Percentiles rank a stretch among this genome's conserved stretches.
phyloP scores from a whole-genome alignment of 768 basidiomycete genomes.

The Xerocomellus amylosporus region DNA sequence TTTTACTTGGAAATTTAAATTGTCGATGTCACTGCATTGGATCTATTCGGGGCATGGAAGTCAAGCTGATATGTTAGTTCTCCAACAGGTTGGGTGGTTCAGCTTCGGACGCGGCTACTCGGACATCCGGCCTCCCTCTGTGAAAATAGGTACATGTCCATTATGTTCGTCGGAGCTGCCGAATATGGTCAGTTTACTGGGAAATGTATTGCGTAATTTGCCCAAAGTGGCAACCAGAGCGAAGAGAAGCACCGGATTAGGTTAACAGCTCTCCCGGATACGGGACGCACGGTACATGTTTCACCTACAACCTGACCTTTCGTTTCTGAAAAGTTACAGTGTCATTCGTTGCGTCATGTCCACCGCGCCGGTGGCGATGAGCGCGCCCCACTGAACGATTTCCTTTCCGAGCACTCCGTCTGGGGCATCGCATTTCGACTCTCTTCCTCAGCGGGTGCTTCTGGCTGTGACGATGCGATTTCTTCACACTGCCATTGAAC shows the following conservation, averaged over 20 bases:
- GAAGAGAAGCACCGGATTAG: constrained; percentile 27
- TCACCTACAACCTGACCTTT: constrained; percentile 9
- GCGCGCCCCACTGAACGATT: constrained; percentile 19
- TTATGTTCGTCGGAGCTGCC: constrained; percentile 1
- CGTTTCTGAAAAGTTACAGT: constrained; percentile 7
- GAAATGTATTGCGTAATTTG: not conserved
- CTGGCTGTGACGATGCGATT: constrained; percentile 34
- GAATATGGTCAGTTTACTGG: not conserved
- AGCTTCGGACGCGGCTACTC: constrained; percentile 23
- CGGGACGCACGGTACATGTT: constrained; percentile 13
- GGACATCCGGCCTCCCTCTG: constrained; percentile 12
- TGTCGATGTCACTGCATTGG: constrained; percentile 23
- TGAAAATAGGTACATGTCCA: not conserved
- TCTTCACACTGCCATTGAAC: constrained; percentile 33
- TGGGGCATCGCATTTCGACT: constrained; percentile 27
- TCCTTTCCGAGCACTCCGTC: constrained; percentile 32
- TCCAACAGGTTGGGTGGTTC: constrained; percentile 2
- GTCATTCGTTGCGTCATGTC: constrained; percentile 25
- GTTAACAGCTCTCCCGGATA: constrained; percentile 16
- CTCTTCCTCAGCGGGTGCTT: constrained; percentile 23
- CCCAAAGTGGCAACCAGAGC: constrained; percentile 6
- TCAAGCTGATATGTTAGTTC: constrained; percentile 3
- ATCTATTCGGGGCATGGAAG: constrained; percentile 9
- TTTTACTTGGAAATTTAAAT: constrained; percentile 1
- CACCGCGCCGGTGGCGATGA: constrained; percentile 31